Evolutionary conservation across 495 filamentous ascomycete genomes (phyloP).

Genomic region (Xylaria venustula): DNA sequence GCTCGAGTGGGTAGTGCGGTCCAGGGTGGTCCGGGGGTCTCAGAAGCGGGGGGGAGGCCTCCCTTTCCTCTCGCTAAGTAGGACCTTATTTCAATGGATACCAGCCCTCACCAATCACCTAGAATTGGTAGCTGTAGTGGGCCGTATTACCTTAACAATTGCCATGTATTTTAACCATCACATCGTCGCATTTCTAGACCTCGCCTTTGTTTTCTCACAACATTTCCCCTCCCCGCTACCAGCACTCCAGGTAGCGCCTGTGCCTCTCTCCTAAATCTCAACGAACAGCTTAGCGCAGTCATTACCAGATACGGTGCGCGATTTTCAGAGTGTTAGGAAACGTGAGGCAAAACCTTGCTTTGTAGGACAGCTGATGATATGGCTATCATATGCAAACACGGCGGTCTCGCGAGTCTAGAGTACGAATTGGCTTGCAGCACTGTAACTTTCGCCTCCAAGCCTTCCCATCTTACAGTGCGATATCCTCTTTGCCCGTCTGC

Average conservation of each 20-base stretch:
- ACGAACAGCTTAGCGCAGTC: neutral
- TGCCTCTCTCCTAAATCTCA: neutral
- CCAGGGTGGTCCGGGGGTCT: no score
- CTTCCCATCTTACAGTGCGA: conserved; percentile 21
- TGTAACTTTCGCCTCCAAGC: conserved; percentile 10
- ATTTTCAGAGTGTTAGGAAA: conserved; percentile 17
- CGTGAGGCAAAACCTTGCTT: conserved; percentile 8
- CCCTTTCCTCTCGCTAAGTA: neutral
- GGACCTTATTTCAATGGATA: no score
- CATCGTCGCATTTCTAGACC: conserved; percentile 16
- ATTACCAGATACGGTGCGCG: conserved; percentile 30
- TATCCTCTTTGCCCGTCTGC: conserved; percentile 16
- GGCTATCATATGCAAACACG: conserved; percentile 17
- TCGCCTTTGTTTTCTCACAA: conserved; percentile 11
- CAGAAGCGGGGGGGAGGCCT: neutral
- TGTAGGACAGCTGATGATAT: conserved; percentile 1
- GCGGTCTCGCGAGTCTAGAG: conserved; percentile 12
- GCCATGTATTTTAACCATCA: conserved; percentile 7
- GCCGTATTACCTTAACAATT: conserved; percentile 15
- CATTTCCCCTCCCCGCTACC: neutral
- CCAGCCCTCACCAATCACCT: no score
- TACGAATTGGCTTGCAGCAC: conserved; percentile 17
- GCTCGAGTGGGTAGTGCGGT: no score
- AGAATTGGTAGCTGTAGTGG: no score
- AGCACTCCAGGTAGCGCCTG: neutral